Base-by-base conservation (phyloP, 2,329 filamentous ascomycete genomes). In the Trichothecium roseum region DNA sequence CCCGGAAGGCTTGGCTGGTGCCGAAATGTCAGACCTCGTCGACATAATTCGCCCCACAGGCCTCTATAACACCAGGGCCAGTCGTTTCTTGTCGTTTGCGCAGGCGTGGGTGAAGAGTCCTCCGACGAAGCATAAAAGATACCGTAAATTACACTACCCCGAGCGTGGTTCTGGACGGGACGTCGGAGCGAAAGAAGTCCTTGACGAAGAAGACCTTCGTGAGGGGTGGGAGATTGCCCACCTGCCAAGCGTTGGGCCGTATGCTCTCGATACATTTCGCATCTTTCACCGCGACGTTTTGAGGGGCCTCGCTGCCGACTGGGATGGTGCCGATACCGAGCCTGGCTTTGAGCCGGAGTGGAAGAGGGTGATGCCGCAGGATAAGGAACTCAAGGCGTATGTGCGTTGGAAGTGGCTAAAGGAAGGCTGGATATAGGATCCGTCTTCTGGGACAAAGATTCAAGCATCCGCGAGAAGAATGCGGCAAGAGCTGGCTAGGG, bases 341-440 rank as follows among this genome's bases (percentile, higher is more conserved):
- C 5, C 15, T 8, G 36, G 26, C 5, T 30, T 38, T 17, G 36
- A 38, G 27, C 36, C 36, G 10, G 36, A 38, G 32, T 38, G 36
- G 36, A 38, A 38, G 31, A 17, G 36, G 17, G 36, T 38, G 15
- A 8, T 38, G 14, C 36, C 36, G 5, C 15, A 10, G 14, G 36
- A 38, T n/a, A 38, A 38, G 18, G 36, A 38, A 26, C 22, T 38
- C 10, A 38, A 38, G 31, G 36, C 36, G 12, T 38, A 38, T 14
- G 30, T 38, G 10, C 30, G 32, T 12, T 38, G 36, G 36, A 38
- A 16, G 32, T 38, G 36, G 36, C 28, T 38, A 18, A 38, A 30
- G 31, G 30, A 34, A 17, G 36, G 36, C 8, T 35, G 28, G 18
- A 13, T 34, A 9, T 38, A 32, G 36, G 36, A 38, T 30, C 36